Evolutionary conservation across 2,329 filamentous ascomycete species (phyloP).

Genomic region (Alternaria brassicicola): DNA sequence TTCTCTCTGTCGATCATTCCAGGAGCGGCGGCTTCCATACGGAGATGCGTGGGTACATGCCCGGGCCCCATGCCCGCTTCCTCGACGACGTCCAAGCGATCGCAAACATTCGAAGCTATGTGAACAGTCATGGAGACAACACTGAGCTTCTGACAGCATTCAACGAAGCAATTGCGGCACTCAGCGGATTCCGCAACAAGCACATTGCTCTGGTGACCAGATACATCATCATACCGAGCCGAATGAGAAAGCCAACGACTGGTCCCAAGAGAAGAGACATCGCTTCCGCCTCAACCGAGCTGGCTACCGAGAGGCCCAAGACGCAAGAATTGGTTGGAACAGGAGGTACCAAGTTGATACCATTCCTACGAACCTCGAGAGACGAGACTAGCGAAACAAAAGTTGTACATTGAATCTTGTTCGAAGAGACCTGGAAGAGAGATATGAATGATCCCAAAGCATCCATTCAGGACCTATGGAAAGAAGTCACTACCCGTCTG

Average conservation of each 20-base stretch:
- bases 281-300: constrained; percentile 54
- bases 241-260: constrained; percentile 30
- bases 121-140: constrained; percentile 41
- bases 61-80: constrained; percentile 59
- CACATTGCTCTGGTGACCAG: constrained; percentile 61
- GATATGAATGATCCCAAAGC: background rate
- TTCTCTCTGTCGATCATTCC: constrained; percentile 58
- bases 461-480: background rate
- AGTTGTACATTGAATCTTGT: constrained; percentile 13
- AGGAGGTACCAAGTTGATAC: constrained; percentile 60
- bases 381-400: constrained; percentile 57
- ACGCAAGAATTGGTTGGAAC: constrained; percentile 55
- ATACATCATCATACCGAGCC: constrained; percentile 58
- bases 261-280: constrained; percentile 47
- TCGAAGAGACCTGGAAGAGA: background rate
- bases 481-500: constrained; percentile 23
- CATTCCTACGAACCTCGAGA: constrained; percentile 59
- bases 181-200: constrained; percentile 57
- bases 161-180: constrained; percentile 53
- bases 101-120: constrained; percentile 56
- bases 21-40: constrained; percentile 45
- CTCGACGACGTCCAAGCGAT: constrained; percentile 54
- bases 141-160: constrained; percentile 51
- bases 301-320: constrained; percentile 38
- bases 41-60: constrained; percentile 63